Base-by-base conservation (phyloP, 129 eudicot genomes). In the Scalesia atractyloides region DNA sequence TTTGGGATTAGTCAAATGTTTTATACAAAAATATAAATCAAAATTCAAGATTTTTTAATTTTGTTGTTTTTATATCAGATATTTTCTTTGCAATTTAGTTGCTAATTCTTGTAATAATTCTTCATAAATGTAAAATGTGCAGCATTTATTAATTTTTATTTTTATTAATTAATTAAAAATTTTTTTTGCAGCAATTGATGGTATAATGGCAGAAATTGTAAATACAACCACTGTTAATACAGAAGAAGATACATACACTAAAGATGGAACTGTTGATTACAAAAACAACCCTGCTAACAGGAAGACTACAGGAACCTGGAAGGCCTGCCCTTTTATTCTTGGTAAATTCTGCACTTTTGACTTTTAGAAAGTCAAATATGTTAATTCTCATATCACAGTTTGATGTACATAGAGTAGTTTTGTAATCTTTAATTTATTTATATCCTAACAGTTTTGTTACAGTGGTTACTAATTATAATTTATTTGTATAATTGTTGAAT, bases 291-390 rank as follows among this genome's bases (percentile, higher is more conserved):
- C 91, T 74, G 87, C 86, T 62, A 51, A 76, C 66, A 80, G 70
- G 62, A 76, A 70, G 44, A 70, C 46, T 18, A 86, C 91, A 5
- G 91, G 91, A 80, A 83, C 82, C 22, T 86, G 91, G 91, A 86
- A 73, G 58, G 91, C 91, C 44, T 86, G 91, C 75, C 91, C 91
- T 71, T 86, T 64, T 62, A 86, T 86, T 69, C 85, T 86, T 30
- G 91, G 91, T 86, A 80, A 49, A 48, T 77, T 16, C 9, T 43
- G 16, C 41, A 61, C 37, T 74, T 68, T 80, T 58, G 71, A 66
- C 75, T 73, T 41, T 48, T 58, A 19, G 1, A 56, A 22, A 51
- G 76, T 70, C 76, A 77, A 70, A 70, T 59, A 53, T 41, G 19
- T 64, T 51, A 70, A 49, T 44, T 64, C 3, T 54, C n/a, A 15